A percentile compares a stretch with the other conserved stretches of the same genome.
Conservation (phyloP, 257 asterid species). For the Nicotiana tomentosiformis region DNA sequence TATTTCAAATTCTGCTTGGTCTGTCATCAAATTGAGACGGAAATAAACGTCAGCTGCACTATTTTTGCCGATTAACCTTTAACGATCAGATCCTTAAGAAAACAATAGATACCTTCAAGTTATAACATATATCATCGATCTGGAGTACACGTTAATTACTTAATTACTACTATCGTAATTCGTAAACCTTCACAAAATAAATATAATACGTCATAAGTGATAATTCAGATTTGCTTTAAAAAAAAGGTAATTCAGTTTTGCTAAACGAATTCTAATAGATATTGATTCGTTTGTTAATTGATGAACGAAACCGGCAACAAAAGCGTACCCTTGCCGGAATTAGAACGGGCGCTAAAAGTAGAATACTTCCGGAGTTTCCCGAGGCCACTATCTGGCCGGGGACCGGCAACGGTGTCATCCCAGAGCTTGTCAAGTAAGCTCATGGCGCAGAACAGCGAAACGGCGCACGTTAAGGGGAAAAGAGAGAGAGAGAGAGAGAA, state of each 20-base stretch:
- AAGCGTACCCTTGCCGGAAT: constrained; percentile 75
- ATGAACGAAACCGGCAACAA: constrained; percentile 18
- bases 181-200: neutral
- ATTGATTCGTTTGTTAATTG: neutral
- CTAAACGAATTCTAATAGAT: neutral
- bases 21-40: neutral
- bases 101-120: neutral
- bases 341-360: constrained; percentile 49
- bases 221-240: neutral
- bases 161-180: neutral
- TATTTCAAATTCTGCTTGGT: too few species aligned
- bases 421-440: constrained; percentile 86
- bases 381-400: constrained; percentile 77
- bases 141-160: neutral
- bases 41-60: neutral
- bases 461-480: neutral
- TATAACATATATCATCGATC: neutral
- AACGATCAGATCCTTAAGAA: neutral
- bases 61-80: neutral
- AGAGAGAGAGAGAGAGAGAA: too few species aligned
- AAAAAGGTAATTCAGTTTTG: neutral
- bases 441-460: constrained; percentile 31
- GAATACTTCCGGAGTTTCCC: constrained; percentile 72
- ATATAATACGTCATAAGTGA: neutral
- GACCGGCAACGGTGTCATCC: constrained; percentile 95